A percentile compares a stretch with the other conserved stretches of the same genome.
These are phyloP conservation scores for Ormosia semicastrata DNA, from an alignment of 306 rosid species.

Conservation along the genomic window DNA sequence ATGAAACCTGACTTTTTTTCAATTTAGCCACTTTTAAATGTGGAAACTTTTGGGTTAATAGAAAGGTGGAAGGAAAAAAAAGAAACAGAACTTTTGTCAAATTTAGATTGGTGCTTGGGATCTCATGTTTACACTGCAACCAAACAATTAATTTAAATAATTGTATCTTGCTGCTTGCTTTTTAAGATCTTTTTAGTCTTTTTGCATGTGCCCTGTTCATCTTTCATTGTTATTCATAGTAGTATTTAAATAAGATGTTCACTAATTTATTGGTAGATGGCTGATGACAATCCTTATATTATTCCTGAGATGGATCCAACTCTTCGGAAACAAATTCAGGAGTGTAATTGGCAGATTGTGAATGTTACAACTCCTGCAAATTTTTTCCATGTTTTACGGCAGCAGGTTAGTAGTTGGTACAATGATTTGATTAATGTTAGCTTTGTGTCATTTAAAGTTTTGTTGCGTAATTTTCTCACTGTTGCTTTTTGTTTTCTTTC, in stretches of 20 bases:
- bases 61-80: not conserved
- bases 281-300: conserved; percentile 80
- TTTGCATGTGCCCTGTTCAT: not conserved
- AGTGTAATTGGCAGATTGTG: conserved; percentile 92
- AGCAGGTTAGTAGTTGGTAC: conserved; percentile 70
- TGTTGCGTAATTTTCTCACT: conserved; percentile 15
- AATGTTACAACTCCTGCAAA: conserved; percentile 96
- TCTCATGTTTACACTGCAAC: not conserved
- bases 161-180: not conserved
- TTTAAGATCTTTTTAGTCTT: not conserved
- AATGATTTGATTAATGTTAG: conserved; percentile 17
- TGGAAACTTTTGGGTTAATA: not conserved
- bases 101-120: not conserved
- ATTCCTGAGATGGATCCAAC: conserved; percentile 98
- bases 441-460: not conserved
- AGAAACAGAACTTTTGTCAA: not conserved
- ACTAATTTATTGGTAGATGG: conserved; percentile 62
- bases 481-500: not conserved
- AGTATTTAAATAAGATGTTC: conserved; percentile 16
- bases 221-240: not conserved
- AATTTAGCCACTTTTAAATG: not conserved
- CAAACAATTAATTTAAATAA: not conserved
- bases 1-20: not conserved
- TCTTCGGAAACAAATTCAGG: conserved; percentile 89
- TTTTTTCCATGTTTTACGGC: conserved; percentile 87